Base-by-base conservation (phyloP, 2,329 filamentous ascomycete genomes). In the Fusarium sp. region DNA sequence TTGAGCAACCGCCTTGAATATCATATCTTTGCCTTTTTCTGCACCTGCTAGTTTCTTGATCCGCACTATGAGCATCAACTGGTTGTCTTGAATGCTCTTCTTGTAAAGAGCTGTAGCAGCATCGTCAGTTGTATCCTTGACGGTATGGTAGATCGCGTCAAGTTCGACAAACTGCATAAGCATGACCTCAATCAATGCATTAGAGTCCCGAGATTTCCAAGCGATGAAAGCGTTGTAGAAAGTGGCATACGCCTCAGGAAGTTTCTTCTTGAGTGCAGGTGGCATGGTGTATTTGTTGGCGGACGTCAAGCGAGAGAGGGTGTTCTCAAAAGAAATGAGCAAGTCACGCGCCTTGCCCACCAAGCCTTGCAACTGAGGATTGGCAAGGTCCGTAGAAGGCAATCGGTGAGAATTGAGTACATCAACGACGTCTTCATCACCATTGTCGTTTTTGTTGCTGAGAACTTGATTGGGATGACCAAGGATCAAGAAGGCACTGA, bases 91-190 rank as follows among this genome's bases (percentile, higher is more conserved):
- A 72, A 96, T 95, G 68, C 93, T 94, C 77, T 94, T 89, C 41
- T 91, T 90, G 79, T 95, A 96, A n/a, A 94, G 90, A 24, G 90
- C 90, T 2, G 92, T 90, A 6, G 94, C 93, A 22, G 91, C 90
- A 44, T 92, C 90, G 54, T 93, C 91, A 1, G 90, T 93, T 59
- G 91, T 91, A 76, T 94, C 91, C 80, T 94, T 95, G 80, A 96
- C 93, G 6, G 92, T 93, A 79, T 95, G 92, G 87, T 93, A 93
- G 54, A 96, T 96, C 41, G 92, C 92, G 78, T 96, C 94, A 5
- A 96, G 88, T 79, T 95, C 93, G 24, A 95, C 93, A 81, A 96
- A 95, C 73, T 94, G 93, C 78, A 94, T 88, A n/a, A 96, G 87
- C 93, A 96, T 95, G 63, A 94, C 92, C 77, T 95, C 92, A 59